These are phyloP conservation scores for Strigomonas culicis DNA, from an alignment of 208 protist species.

Conservation along the genomic window DNA sequence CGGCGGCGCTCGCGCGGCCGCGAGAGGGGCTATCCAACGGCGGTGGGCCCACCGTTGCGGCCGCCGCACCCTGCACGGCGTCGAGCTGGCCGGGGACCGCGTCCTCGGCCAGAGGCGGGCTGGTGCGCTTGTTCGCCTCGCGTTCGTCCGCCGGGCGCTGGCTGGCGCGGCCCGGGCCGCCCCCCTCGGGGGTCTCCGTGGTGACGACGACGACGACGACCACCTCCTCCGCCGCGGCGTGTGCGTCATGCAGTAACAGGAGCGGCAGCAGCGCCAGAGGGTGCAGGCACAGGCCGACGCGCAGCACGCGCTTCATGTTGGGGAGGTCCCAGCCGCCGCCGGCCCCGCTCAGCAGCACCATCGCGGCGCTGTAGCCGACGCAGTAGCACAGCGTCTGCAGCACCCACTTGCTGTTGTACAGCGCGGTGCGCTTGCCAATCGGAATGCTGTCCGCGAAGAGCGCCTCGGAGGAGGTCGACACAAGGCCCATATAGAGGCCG, in stretches of 20 bases:
- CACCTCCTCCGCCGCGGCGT: too few relatives aligned
- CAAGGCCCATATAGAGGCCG: conserved; percentile 34
- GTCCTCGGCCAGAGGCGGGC: background rate
- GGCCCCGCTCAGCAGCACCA: conserved; percentile 31
- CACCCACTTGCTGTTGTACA: conserved; percentile 73
- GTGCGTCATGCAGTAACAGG: too few relatives aligned
- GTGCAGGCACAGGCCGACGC: too few relatives aligned
- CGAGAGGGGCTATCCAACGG: too few relatives aligned
- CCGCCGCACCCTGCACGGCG: background rate
- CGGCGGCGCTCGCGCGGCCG: too few relatives aligned
- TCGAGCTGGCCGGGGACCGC: background rate
- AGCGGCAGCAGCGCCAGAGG: too few relatives aligned
- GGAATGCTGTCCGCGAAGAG: conserved; percentile 63
- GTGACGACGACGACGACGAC: conserved; percentile 15
- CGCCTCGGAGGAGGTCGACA: conserved; percentile 38
- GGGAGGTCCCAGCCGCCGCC: too few relatives aligned
- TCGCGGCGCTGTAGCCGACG: conserved; percentile 31
- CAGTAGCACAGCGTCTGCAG: conserved; percentile 45
- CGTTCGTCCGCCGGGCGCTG: background rate
- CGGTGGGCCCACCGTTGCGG: too few relatives aligned
- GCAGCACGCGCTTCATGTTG: too few relatives aligned
- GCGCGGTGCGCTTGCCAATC: conserved; percentile 24
- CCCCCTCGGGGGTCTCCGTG: background rate
- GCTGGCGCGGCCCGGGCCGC: too few relatives aligned
- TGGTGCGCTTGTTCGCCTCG: background rate